Evolutionary conservation across 768 basidiomycete genomes (phyloP), one percentile per base, ranked within the genome.

Genomic region (Amanita inopinata): DNA sequence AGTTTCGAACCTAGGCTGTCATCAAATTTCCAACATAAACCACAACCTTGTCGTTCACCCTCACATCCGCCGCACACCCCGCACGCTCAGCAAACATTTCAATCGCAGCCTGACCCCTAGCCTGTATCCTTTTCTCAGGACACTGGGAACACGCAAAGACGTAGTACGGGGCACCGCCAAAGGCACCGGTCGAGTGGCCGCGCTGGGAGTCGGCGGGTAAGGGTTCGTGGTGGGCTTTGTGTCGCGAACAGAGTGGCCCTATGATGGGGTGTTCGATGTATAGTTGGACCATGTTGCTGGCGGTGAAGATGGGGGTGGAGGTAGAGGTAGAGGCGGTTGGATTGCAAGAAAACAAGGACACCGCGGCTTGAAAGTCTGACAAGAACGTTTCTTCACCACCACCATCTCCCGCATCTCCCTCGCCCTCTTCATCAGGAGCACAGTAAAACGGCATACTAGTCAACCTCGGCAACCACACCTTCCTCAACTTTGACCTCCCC

Each of bases 171-270:
- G n/a, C 37, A 7, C 10, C 14, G 7, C 24, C n/a, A n/a, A 38
- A 25, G 28, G 28, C n/a, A 27, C 28, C 28, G 8, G 37, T 38
- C 37, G 37, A 38, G 37, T 38, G 37, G 22, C 28, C 37, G 9
- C 22, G n/a, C n/a, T n/a, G n/a, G n/a, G n/a, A n/a, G n/a, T n/a
- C n/a, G n/a, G n/a, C 18, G 5, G 37, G 15, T 27, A 38, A 27
- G 7, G 15, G 37, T 4, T 25, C 37, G 9, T 38, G 37, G 10
- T 15, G 18, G 15, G 2, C 37, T 15, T 27, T 24, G 14, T 23
- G 23, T 17, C 37, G 37, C 9, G 23, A 27, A 38, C 37, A 38
- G 1, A 27, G 2, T 10, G 4, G 24, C 15, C 23, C 37, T 9
- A 23, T 7, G 14, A 25, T 15, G 8, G 12, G 10, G 11, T 27